Percentiles rank a stretch among this genome's conserved stretches.
phyloP scores from a whole-genome alignment of 371 early-diverging fungal genomes.

The Mortierella sp. region DNA sequence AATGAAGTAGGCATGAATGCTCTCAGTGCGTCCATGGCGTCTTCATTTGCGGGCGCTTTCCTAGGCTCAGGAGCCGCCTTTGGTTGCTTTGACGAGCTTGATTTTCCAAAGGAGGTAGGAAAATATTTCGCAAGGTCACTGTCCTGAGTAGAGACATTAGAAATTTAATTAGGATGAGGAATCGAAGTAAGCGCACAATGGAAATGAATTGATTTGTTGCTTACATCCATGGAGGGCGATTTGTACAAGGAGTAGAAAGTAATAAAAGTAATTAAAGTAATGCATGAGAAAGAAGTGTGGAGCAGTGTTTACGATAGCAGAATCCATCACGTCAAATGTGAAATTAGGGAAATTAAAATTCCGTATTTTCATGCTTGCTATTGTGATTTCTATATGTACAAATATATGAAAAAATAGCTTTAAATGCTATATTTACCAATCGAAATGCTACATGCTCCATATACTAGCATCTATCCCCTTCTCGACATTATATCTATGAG shows the following conservation, averaged over 20 bases:
- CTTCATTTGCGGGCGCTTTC: slow-evolving; percentile 31
- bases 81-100: slow-evolving; percentile 29
- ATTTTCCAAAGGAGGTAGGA: slow-evolving; percentile 65
- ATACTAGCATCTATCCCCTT: too few relatives aligned
- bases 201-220: not conserved
- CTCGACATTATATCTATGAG: not conserved
- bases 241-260: not conserved
- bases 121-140: slow-evolving; percentile 67
- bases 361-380: too few relatives aligned
- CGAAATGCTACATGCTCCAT: too few relatives aligned
- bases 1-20: slow-evolving; percentile 72
- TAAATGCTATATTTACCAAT: too few relatives aligned
- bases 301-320: too few relatives aligned
- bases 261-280: not conserved
- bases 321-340: slow-evolving; percentile 20
- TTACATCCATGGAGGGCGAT: slow-evolving; percentile 23
- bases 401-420: too few relatives aligned
- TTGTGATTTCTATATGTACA: too few relatives aligned
- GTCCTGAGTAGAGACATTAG: slow-evolving; percentile 38
- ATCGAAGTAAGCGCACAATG: not conserved
- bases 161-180: not conserved
- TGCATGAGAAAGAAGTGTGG: too few relatives aligned
- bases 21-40: slow-evolving; percentile 63
- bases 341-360: too few relatives aligned
- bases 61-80: slow-evolving; percentile 27